phyloP scores from a whole-genome alignment of 78 protist species.

The Dictyostelium discoideum region dicty_2.7 NC_007091.3:1144501-1145000 shows the following conservation, averaged over 20 bases:
- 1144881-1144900: slow-evolving; percentile 97
- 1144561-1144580: slow-evolving; percentile 21
- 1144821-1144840: slow-evolving; percentile 61
- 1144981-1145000: slow-evolving; percentile 93
- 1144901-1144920: slow-evolving; percentile 96
- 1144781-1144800: slow-evolving; percentile 93
- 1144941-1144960: slow-evolving; percentile 18
- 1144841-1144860: slow-evolving; percentile 78
- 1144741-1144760: slow-evolving; percentile 91
- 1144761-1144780: slow-evolving; percentile 96
- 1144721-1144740: slow-evolving; percentile 65
- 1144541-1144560: slow-evolving; percentile 37
- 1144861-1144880: slow-evolving; percentile 89
- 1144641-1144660: slow-evolving; percentile 97
- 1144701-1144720: slow-evolving; percentile 87
- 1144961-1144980: slow-evolving; percentile 92
- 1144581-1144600: not conserved
- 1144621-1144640: slow-evolving; percentile 94
- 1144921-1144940: slow-evolving; percentile 89
- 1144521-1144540: slow-evolving; percentile 65
- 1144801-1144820: slow-evolving; percentile 94
- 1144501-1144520: slow-evolving; percentile 36
- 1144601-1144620: slow-evolving; percentile 83
- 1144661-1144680: slow-evolving; percentile 88
- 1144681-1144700: slow-evolving; percentile 91